These are phyloP conservation scores for Ustilago crameri DNA, from an alignment of 1,284 basidiomycete genomes.

Conservation along the genomic window DNA sequence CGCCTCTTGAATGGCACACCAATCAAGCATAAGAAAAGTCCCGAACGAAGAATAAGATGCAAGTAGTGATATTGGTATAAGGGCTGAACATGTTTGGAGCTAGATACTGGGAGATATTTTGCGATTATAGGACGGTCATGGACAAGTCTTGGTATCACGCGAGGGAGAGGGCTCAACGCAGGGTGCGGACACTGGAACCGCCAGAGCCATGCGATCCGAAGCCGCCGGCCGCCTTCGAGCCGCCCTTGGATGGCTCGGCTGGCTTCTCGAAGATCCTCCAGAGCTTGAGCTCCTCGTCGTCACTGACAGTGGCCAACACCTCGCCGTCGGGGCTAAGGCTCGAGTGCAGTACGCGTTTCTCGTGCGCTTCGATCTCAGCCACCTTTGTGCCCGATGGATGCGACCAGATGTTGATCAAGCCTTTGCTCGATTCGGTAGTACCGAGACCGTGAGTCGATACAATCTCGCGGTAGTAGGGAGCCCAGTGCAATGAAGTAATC, in stretches of 20 bases:
- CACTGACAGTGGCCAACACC: conserved; percentile 63
- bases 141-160: too few species aligned
- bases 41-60: too few species aligned
- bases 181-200: conserved; percentile 31
- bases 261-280: conserved; percentile 66
- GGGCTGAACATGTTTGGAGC: conserved; percentile 1
- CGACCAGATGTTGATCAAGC: conserved; percentile 63
- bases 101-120: not conserved
- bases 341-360: conserved; percentile 59
- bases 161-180: too few species aligned
- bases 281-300: conserved; percentile 67
- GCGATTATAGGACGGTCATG: too few species aligned
- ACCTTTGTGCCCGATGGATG: conserved; percentile 62
- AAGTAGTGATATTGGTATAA: conserved; percentile 4
- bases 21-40: not conserved
- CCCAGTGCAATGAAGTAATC: conserved; percentile 91
- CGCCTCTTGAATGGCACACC: not conserved
- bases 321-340: conserved; percentile 65
- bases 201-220: conserved; percentile 26
- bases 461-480: conserved; percentile 88
- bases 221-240: conserved; percentile 16
- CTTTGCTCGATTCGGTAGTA: conserved; percentile 53
- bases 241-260: conserved; percentile 41
- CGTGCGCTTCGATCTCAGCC: conserved; percentile 65
- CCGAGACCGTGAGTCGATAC: conserved; percentile 84